phyloP scores from a whole-genome alignment of 169 alveolate genomes.

The Theileria luwenshuni region DNA sequence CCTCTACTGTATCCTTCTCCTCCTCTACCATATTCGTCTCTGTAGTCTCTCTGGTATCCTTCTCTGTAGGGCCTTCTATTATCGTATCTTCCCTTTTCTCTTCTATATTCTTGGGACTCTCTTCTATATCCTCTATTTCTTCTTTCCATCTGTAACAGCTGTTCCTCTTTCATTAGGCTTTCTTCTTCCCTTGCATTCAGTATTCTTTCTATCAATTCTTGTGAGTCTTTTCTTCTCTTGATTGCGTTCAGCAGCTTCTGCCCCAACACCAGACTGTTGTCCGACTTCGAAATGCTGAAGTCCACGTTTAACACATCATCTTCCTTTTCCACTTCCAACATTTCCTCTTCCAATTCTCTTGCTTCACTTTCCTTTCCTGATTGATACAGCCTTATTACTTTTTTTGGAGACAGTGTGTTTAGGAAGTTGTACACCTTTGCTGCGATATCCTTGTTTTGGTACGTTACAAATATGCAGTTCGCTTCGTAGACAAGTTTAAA shows the following conservation, averaged over 20 bases:
- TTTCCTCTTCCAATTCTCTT: not conserved
- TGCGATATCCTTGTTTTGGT: slow-evolving; percentile 24
- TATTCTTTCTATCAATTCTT: slow-evolving; percentile 43
- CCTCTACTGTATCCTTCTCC: not conserved
- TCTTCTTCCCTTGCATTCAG: slow-evolving; percentile 43
- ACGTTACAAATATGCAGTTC: slow-evolving; percentile 57
- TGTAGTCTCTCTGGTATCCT: not conserved
- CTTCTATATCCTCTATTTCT: not conserved
- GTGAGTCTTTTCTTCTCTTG: slow-evolving; percentile 56
- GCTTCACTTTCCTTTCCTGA: not conserved
- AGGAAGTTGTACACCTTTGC: slow-evolving; percentile 14
- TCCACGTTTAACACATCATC: slow-evolving; percentile 1
- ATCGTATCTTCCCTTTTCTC: not conserved
- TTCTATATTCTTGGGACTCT: not conserved
- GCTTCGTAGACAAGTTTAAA: slow-evolving; percentile 33
- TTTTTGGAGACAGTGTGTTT: slow-evolving; percentile 12
- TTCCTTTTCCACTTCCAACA: not conserved
- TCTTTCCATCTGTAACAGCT: too few species aligned
- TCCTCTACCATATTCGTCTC: not conserved
- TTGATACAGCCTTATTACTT: not conserved
- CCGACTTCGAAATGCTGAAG: slow-evolving; percentile 4
- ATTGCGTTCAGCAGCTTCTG: slow-evolving; percentile 54
- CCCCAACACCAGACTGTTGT: slow-evolving; percentile 34
- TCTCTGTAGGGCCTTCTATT: slow-evolving; percentile 18
- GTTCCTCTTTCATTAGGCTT: slow-evolving; percentile 12